phyloP scores from a whole-genome alignment of 192 early-diverging fungal species.

The Spizellomyces punctatus region DNA sequence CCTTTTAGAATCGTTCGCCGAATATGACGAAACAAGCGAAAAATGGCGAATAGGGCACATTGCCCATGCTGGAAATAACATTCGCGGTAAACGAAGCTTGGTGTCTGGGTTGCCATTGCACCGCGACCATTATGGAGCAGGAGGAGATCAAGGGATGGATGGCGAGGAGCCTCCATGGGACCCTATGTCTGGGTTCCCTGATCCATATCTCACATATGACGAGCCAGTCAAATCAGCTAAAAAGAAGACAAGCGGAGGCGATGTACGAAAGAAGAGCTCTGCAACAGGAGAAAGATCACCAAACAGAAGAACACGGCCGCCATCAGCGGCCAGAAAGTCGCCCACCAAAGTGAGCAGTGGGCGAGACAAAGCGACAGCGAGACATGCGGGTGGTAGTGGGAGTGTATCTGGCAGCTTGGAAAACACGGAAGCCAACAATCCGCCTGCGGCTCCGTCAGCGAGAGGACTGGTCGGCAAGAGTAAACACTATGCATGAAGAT shows the following conservation, averaged over 20 bases:
- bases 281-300: constrained; percentile 6
- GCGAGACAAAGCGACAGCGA: not conserved
- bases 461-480: constrained; percentile 34
- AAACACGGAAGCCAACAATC: not conserved
- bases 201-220: constrained; percentile 60
- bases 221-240: constrained; percentile 40
- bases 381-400: not conserved
- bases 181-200: constrained; percentile 60
- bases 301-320: not conserved
- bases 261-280: constrained; percentile 2
- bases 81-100: constrained; percentile 55
- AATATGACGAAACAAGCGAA: constrained; percentile 60
- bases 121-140: constrained; percentile 34
- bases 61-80: constrained; percentile 63
- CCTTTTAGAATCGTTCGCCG: constrained; percentile 52
- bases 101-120: constrained; percentile 45
- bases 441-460: constrained; percentile 13
- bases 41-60: constrained; percentile 60
- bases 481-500: constrained; percentile 35
- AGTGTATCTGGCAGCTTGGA: not conserved
- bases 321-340: constrained; percentile 5
- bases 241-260: constrained; percentile 20
- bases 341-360: constrained; percentile 8
- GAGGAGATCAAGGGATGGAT: constrained; percentile 15
- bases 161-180: constrained; percentile 52